A percentile compares a stretch with the other conserved stretches of the same genome.
phyloP scores from a whole-genome alignment of 176 grass and related monocot species.

The Elymus sibiricus region DNA sequence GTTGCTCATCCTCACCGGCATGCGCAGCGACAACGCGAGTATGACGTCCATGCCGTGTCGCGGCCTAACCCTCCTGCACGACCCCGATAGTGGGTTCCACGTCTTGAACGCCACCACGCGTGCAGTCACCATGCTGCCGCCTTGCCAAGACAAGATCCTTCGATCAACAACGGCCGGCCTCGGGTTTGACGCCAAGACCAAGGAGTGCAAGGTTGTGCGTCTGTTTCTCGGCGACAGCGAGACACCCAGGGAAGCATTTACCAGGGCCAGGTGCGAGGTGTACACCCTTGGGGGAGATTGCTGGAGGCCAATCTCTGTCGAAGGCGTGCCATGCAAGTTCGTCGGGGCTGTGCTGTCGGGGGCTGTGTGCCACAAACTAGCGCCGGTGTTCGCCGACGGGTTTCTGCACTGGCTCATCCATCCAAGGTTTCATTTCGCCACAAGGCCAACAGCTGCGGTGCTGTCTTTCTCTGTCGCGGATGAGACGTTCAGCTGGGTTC shows the following conservation, averaged over 20 bases:
- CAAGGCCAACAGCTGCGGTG: neutral
- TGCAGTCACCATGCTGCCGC: neutral
- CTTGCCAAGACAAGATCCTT: neutral
- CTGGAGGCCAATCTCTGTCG: neutral
- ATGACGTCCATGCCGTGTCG: neutral
- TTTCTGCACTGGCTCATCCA: neutral
- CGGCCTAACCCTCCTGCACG: neutral
- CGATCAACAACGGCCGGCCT: neutral
- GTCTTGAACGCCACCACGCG: neutral
- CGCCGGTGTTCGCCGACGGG: neutral
- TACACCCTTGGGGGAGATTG: neutral
- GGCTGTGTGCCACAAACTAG: rapidly evolving
- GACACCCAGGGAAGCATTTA: neutral
- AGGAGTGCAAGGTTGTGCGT: neutral
- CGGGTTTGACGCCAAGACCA: neutral
- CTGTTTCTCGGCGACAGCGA: neutral
- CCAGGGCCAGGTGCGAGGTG: neutral
- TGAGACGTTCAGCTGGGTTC: neutral
- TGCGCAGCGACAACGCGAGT: neutral
- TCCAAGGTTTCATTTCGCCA: neutral
- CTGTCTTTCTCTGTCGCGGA: neutral
- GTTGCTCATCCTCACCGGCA: neutral
- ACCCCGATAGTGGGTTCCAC: neutral
- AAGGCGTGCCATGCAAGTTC: neutral
- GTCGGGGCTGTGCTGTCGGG: neutral